Conservation (phyloP, 1,139 yeast genomes). For the Lodderomyces jiufengensis region DNA sequence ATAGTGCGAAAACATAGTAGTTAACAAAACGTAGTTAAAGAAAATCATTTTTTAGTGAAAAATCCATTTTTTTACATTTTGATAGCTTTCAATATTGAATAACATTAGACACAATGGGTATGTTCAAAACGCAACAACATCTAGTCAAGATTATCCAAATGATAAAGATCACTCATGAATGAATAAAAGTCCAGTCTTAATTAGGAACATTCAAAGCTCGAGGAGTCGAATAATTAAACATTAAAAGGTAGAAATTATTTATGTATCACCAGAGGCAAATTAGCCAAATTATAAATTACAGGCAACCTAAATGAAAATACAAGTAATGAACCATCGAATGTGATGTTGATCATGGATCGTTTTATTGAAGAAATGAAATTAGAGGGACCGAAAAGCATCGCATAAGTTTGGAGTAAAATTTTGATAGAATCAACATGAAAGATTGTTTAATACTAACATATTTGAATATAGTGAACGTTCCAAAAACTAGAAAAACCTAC, state of each 20-base stretch:
- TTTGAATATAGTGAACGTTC: constrained; percentile 96
- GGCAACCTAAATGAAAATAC: no score
- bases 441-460: constrained; percentile 28
- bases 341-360: neutral
- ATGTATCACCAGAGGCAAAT: no score
- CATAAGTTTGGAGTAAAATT: no score
- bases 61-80: neutral
- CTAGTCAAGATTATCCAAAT: neutral
- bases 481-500: constrained; percentile 99
- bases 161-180: neutral
- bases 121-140: constrained; percentile 6
- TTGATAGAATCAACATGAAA: no score
- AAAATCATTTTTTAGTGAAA: neutral
- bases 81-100: constrained; percentile 2
- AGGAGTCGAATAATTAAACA: neutral
- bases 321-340: neutral
- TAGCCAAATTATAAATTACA: no score
- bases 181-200: neutral
- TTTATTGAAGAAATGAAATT: no score
- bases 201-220: neutral
- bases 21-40: neutral
- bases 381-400: no score
- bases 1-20: no score
- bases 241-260: no score
- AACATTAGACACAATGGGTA: constrained; percentile 29